These are phyloP conservation scores for Tricholoma terreum DNA, from an alignment of 768 basidiomycete species.

Conservation along the genomic window DNA sequence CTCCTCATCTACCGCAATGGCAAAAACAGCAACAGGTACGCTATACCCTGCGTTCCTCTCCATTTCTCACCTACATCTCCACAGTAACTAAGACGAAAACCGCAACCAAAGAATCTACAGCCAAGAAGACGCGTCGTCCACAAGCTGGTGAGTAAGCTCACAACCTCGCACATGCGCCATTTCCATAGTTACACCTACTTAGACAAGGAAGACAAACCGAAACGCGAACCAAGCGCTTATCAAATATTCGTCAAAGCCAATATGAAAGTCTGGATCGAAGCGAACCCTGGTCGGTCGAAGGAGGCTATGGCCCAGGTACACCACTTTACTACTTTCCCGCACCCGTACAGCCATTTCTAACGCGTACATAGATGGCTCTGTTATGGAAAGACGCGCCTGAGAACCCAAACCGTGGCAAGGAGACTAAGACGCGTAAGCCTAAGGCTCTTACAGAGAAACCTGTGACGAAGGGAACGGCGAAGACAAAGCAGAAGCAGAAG, in stretches of 20 bases:
- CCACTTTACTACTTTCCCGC: constrained; percentile 1
- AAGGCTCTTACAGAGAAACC: constrained; percentile 35
- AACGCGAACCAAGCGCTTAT: constrained; percentile 58
- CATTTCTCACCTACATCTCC: background rate
- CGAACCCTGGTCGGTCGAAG: constrained; percentile 47
- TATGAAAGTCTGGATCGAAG: constrained; percentile 57
- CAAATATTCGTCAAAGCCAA: constrained; percentile 54
- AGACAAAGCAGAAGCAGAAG: constrained; percentile 20
- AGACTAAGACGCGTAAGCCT: constrained; percentile 43
- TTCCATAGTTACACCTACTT: background rate
- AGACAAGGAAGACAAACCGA: constrained; percentile 46
- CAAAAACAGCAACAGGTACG: too few species aligned
- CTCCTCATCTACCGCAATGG: background rate
- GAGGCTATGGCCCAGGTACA: constrained; percentile 51
- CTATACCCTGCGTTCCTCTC: background rate
- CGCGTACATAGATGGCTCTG: constrained; percentile 43
- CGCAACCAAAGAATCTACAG: constrained; percentile 52
- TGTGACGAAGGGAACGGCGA: constrained; percentile 18
- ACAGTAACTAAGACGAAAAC: constrained; percentile 52
- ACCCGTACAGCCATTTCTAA: background rate
- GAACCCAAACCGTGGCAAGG: constrained; percentile 62
- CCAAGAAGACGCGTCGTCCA: constrained; percentile 30
- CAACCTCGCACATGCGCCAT: background rate
- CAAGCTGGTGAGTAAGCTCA: constrained; percentile 30
- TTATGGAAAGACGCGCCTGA: constrained; percentile 59